These are phyloP conservation scores for Carpinus viminea DNA, from an alignment of 306 rosid genomes.

Conservation along the genomic window DNA sequence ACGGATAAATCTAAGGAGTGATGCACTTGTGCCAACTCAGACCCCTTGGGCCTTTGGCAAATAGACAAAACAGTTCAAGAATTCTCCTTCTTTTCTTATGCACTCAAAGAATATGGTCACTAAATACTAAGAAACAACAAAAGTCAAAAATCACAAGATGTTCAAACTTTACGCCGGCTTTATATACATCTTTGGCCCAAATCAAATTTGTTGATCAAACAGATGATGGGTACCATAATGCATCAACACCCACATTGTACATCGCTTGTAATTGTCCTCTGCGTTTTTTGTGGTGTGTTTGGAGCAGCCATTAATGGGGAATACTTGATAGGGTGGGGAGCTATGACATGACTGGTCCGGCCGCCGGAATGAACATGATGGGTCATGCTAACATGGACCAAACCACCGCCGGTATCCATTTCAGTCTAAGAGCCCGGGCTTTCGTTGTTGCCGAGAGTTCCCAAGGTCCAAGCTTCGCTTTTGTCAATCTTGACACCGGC, in stretches of 20 bases:
- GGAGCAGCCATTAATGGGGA: slow-evolving; percentile 36
- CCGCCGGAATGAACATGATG: slow-evolving; percentile 85
- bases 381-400: slow-evolving; percentile 73
- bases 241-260: background rate
- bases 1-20: slow-evolving; percentile 34
- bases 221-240: slow-evolving; percentile 22
- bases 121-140: slow-evolving; percentile 10
- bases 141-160: slow-evolving; percentile 18
- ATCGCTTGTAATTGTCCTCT: slow-evolving; percentile 20
- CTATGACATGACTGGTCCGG: slow-evolving; percentile 90
- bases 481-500: slow-evolving; percentile 81
- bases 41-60: slow-evolving; percentile 16
- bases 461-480: slow-evolving; percentile 56
- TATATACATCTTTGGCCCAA: background rate
- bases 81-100: background rate
- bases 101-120: slow-evolving; percentile 7
- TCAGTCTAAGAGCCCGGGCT: slow-evolving; percentile 69
- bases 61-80: slow-evolving; percentile 20
- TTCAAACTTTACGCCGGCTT: background rate
- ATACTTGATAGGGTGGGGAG: slow-evolving; percentile 73
- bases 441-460: slow-evolving; percentile 57
- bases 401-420: slow-evolving; percentile 67
- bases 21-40: slow-evolving; percentile 29
- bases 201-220: background rate
- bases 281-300: slow-evolving; percentile 25